These are phyloP conservation scores for Picea abies DNA, from an alignment of 83 land plant genomes.

Conservation along the genomic window DNA sequence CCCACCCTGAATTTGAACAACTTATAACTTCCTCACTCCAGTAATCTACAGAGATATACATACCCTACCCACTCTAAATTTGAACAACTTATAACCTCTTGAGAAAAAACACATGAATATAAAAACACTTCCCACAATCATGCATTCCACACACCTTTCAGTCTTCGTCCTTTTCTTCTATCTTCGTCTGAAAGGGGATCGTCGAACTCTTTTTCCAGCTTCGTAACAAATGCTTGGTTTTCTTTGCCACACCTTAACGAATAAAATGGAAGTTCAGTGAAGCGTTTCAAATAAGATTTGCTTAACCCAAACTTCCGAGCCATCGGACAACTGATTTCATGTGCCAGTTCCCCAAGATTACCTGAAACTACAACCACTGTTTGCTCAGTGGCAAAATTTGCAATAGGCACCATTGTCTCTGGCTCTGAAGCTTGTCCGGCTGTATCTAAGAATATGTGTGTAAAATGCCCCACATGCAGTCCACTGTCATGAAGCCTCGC, in stretches of 20 bases:
- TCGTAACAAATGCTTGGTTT: conserved; percentile 55
- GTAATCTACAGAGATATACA: too few relatives aligned
- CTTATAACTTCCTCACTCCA: too few relatives aligned
- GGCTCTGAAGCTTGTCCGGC: conserved; percentile 92
- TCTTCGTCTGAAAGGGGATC: too few relatives aligned
- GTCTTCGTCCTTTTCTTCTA: too few relatives aligned
- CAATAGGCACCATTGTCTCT: conserved; percentile 75
- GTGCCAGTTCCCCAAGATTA: conserved; percentile 85
- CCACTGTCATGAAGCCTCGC: conserved; percentile 64
- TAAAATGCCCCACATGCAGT: conserved; percentile 66
- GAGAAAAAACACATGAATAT: too few relatives aligned
- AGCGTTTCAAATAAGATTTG: conserved; percentile 75
- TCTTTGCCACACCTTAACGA: conserved; percentile 12
- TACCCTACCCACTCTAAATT: too few relatives aligned
- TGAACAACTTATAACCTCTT: too few relatives aligned
- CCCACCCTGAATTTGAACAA: too few relatives aligned
- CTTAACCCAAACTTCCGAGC: conserved; percentile 76
- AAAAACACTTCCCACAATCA: too few relatives aligned
- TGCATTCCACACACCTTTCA: too few relatives aligned
- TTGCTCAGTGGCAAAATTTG: conserved; percentile 37
- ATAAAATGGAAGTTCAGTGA: conserved; percentile 58
- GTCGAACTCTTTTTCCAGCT: conserved; percentile 28
- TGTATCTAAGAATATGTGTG: conserved; percentile 87
- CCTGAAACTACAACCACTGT: conserved; percentile 92
- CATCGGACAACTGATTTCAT: conserved; percentile 58